Evolutionary conservation across 2,329 filamentous ascomycete genomes (phyloP).

Genomic region (Aureobasidium subglaciale): DNA sequence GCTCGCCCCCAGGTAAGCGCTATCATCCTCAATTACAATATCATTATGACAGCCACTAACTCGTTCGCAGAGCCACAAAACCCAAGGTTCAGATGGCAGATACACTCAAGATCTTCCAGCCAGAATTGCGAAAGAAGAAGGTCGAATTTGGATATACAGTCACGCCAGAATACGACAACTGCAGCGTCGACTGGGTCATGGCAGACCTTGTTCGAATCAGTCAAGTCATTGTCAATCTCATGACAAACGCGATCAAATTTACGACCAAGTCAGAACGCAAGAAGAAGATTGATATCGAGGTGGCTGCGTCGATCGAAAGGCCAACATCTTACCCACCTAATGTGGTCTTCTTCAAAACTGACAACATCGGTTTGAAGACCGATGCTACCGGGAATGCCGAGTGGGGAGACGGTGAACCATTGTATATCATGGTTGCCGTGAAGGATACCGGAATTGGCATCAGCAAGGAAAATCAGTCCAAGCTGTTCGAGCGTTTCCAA

Average conservation of each 20-base stretch:
- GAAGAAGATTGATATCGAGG: conserved; percentile 18
- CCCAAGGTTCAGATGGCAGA: conserved; percentile 24
- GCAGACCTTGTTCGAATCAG: conserved; percentile 17
- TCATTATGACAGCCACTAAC: not conserved
- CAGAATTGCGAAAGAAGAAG: conserved; percentile 26
- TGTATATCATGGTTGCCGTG: conserved; percentile 22
- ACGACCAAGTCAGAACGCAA: conserved; percentile 18
- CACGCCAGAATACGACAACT: conserved; percentile 23
- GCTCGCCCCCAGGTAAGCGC: conserved; percentile 22
- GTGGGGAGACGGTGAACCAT: conserved; percentile 29
- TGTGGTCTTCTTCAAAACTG: conserved; percentile 8
- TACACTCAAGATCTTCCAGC: conserved; percentile 30
- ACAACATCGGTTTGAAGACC: conserved; percentile 28
- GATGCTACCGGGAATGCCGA: conserved; percentile 35
- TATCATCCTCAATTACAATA: too few species aligned
- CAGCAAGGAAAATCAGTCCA: conserved; percentile 14
- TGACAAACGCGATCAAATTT: conserved; percentile 20
- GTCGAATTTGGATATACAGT: conserved; percentile 25
- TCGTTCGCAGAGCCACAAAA: conserved; percentile 16
- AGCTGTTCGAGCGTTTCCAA: conserved; percentile 17
- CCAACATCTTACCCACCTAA: conserved; percentile 38
- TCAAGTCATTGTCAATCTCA: conserved; percentile 18
- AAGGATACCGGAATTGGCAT: conserved; percentile 23
- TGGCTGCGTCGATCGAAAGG: conserved; percentile 25
- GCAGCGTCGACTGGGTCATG: conserved; percentile 18